Evolutionary conservation across 345 rosid genomes (phyloP).

Genomic region (Psidium guajava): DNA sequence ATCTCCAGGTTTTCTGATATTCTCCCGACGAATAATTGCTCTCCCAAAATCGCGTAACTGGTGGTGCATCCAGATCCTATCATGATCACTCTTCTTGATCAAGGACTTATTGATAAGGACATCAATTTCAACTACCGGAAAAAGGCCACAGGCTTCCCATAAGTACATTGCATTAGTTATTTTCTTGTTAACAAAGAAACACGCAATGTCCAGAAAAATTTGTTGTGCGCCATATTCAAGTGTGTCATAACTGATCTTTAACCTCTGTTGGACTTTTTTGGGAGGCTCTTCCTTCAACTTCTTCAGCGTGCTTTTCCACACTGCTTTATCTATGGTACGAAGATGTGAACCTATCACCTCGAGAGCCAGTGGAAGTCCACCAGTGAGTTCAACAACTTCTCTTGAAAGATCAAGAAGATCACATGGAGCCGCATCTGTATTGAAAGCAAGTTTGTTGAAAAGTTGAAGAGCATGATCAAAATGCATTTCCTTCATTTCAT

Average conservation of each 20-base stretch:
- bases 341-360: not conserved
- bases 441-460: not conserved
- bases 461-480: not conserved
- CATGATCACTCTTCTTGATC: not conserved
- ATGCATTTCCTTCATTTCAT: not conserved
- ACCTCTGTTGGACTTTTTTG: no score
- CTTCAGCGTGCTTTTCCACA: no score
- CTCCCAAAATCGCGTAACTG: rapidly evolving
- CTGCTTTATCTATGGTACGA: no score
- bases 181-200: no score
- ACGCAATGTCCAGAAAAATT: no score
- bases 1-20: not conserved
- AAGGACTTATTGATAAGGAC: no score
- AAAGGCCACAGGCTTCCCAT: no score
- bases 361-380: not conserved
- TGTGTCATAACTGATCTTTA: no score
- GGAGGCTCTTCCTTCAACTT: no score
- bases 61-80: not conserved
- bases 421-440: not conserved
- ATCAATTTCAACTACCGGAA: no score
- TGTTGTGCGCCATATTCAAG: no score
- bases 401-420: not conserved
- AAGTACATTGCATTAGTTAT: no score
- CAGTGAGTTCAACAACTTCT: not conserved
- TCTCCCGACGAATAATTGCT: not conserved